phyloP scores from a whole-genome alignment of 352 stramenopile species.

The Phytophthora idaei region DNA sequence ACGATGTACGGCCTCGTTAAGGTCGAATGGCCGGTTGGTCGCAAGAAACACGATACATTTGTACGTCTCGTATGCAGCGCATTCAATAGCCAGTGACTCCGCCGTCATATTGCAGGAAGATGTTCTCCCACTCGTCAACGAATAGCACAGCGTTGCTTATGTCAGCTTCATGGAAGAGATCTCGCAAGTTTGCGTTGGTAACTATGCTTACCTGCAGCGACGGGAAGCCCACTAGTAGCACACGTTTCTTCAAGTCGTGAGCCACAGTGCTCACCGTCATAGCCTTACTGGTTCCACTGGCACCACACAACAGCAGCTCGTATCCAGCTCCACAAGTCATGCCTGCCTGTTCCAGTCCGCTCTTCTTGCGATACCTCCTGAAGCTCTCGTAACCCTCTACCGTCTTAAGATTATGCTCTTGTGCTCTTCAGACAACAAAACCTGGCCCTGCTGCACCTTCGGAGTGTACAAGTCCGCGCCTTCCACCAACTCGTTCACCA shows the following conservation, averaged over 20 bases:
- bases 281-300: constrained; percentile 89
- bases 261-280: constrained; percentile 91
- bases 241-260: constrained; percentile 84
- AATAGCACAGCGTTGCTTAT: constrained; percentile 92
- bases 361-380: constrained; percentile 80
- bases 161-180: constrained; percentile 85
- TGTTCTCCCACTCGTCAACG: constrained; percentile 91
- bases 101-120: constrained; percentile 86
- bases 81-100: constrained; percentile 79
- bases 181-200: constrained; percentile 78
- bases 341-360: constrained; percentile 66
- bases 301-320: constrained; percentile 81
- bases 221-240: constrained; percentile 87
- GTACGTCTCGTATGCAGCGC: constrained; percentile 87
- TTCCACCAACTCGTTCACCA: constrained; percentile 91
- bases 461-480: constrained; percentile 87
- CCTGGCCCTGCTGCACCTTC: constrained; percentile 82
- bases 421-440: constrained; percentile 86
- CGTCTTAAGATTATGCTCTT: constrained; percentile 81
- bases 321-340: constrained; percentile 81
- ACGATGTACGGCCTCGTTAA: constrained; percentile 91
- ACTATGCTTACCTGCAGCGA: constrained; percentile 83
- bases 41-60: constrained; percentile 90
- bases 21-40: constrained; percentile 88
- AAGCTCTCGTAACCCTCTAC: constrained; percentile 87